Evolutionary conservation across 1,139 yeast genomes (phyloP).

Genomic region (Sugiyamaella grinbergsii): DNA sequence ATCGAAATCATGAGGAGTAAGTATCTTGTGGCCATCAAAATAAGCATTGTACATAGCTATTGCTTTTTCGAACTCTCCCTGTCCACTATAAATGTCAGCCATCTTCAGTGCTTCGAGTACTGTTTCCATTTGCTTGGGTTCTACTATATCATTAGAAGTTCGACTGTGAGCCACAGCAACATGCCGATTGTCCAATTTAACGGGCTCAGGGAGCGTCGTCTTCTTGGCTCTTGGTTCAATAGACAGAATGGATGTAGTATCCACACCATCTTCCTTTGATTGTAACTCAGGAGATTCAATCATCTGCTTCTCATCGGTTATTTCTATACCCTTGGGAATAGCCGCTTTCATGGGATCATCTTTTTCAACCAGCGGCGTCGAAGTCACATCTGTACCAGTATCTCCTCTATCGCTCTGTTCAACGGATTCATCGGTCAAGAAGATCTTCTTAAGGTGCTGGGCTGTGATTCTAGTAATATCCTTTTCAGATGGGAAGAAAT

Average conservation of each 20-base stretch:
- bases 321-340: not conserved
- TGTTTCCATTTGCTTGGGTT: slow-evolving; percentile 5
- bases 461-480: slow-evolving; percentile 92
- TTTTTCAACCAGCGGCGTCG: slow-evolving; percentile 19
- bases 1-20: slow-evolving; percentile 6
- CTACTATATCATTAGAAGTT: not conserved
- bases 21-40: slow-evolving; percentile 7
- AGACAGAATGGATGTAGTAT: not conserved
- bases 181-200: slow-evolving; percentile 6
- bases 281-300: not conserved
- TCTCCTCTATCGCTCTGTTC: slow-evolving; percentile 22
- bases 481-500: slow-evolving; percentile 84
- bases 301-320: not conserved
- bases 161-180: not conserved
- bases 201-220: slow-evolving; percentile 14
- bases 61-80: slow-evolving; percentile 9
- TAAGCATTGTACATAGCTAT: slow-evolving; percentile 13
- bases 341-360: slow-evolving; percentile 15
- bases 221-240: too few species aligned
- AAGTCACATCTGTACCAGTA: slow-evolving; percentile 8
- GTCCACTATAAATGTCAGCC: slow-evolving; percentile 5
- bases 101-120: slow-evolving; percentile 11
- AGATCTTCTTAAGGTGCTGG: slow-evolving; percentile 76
- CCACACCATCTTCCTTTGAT: not conserved
- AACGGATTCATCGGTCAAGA: slow-evolving; percentile 43